These are phyloP conservation scores for Didymella arachidicola DNA, from an alignment of 2,329 filamentous ascomycete genomes.

Conservation along the genomic window DNA sequence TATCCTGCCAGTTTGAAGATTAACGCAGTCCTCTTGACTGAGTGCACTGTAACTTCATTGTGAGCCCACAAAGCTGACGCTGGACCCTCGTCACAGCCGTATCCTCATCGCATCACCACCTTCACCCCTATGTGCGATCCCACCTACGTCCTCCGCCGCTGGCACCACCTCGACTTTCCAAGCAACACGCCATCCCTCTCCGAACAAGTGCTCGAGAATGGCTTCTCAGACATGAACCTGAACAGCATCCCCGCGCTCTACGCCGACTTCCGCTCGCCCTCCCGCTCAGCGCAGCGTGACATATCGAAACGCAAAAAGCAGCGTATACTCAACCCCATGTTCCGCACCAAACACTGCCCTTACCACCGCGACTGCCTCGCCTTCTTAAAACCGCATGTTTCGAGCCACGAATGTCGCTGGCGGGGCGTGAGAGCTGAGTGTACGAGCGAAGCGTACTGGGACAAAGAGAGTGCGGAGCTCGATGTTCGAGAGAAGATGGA, in stretches of 20 bases:
- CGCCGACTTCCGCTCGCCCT: background rate
- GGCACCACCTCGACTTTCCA: background rate
- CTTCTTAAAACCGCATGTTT: background rate
- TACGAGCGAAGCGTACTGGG: background rate
- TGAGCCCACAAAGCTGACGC: too few species aligned
- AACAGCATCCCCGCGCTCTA: background rate
- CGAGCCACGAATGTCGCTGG: background rate
- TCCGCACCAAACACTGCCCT: background rate
- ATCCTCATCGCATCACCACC: too few species aligned
- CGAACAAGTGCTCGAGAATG: background rate
- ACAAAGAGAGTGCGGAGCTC: background rate
- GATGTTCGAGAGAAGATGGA: background rate
- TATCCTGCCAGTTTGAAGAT: background rate
- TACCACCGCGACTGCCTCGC: background rate
- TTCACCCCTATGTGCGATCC: background rate
- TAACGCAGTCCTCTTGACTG: constrained; percentile 1
- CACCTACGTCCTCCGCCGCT: background rate
- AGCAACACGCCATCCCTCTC: background rate
- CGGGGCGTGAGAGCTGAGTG: background rate
- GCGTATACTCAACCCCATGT: background rate
- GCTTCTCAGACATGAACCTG: background rate
- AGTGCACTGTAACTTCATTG: background rate
- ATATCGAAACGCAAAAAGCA: background rate
- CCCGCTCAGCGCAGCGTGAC: background rate
- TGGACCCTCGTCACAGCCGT: too few species aligned